Conservation (phyloP, 2,329 filamentous ascomycete genomes). For the Arthrobotrys conoides region DNA sequence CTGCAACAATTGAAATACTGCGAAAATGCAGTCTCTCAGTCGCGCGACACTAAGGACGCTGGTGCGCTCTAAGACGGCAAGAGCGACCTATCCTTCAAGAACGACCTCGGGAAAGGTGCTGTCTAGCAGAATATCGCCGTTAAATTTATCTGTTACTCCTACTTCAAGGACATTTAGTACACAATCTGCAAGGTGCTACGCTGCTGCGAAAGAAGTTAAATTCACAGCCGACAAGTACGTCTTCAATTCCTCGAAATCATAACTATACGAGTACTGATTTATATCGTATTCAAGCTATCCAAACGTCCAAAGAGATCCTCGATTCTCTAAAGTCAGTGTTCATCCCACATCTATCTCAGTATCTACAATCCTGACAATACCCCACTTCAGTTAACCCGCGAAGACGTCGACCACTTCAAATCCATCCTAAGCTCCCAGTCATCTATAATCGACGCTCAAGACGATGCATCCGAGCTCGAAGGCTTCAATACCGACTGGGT, state of each 20-base stretch:
- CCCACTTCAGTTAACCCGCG: constrained; percentile 73
- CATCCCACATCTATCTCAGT: background rate
- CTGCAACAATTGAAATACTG: constrained; percentile 4
- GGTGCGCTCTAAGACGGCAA: constrained; percentile 4
- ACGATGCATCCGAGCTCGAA: constrained; percentile 78
- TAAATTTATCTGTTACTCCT: background rate
- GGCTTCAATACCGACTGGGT: constrained; percentile 98
- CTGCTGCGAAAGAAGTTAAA: constrained; percentile 70
- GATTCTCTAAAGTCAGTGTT: constrained; percentile 74
- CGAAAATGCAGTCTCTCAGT: constrained; percentile 35
- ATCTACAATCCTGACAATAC: constrained; percentile 17
- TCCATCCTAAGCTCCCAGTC: constrained; percentile 82
- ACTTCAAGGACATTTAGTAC: constrained; percentile 32
- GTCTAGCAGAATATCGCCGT: background rate
- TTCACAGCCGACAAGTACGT: constrained; percentile 83
- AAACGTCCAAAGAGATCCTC: constrained; percentile 81
- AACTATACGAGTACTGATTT: background rate
- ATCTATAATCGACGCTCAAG: constrained; percentile 86
- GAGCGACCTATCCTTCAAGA: constrained; percentile 8
- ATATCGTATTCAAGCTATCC: constrained; percentile 73
- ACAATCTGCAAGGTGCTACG: constrained; percentile 19
- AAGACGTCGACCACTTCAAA: constrained; percentile 88
- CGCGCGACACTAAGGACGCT: constrained; percentile 37
- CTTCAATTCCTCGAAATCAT: background rate
- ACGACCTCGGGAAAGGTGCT: background rate